Evolutionary conservation across 257 asterid genomes (phyloP), one percentile per base, ranked within the genome.

Genomic region (Ligustrum vulgare): DNA sequence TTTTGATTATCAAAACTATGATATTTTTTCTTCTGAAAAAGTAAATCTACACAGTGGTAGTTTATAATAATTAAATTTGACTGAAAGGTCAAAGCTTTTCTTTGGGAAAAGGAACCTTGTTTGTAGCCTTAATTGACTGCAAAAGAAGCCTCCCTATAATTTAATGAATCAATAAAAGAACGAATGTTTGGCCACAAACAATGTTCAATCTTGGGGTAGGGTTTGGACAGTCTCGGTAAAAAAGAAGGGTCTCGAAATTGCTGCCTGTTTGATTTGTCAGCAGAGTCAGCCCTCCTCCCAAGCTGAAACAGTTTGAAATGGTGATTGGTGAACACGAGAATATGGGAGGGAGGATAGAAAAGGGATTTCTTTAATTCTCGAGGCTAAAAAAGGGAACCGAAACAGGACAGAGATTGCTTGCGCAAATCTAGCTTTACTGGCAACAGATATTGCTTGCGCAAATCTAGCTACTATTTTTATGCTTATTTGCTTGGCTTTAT

Each of bases 261-360:
- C 36, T 79, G 95, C 84, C 78, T 51, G 79, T 77, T 39, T 80
- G 86, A 31, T 76, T 71, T 80, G 86, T 83, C 88, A 80, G 83
- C 36, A 56, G 25, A 56, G 82, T 76, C 87, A 70, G 16, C 49
- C 49, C 16, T 41, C 49, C 43, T 32, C 34, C 70, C 72, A 39
- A 68, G 71, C 80, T 8, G 41, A 47, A 45, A 67, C 67, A 20
- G 60, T 75, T 80, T 68, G 78, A 77, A 71, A 56, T 54, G 23
- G 74, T 39, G 13, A 39, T 3, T 41, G 49, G 49, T 69, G 71
- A 13, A 32, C 49, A 8, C 10, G 16, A 45, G 76, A 11, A 41
- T 41, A 10, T 1, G 72, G 22, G 54, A 25, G 80, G 83, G 54
- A 25, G 80, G 83, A 60, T 51, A 64, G 33, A 70, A 56, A 32